Base-by-base conservation (phyloP, 495 filamentous ascomycete genomes). In the Barbatosphaeria neglecta region DNA sequence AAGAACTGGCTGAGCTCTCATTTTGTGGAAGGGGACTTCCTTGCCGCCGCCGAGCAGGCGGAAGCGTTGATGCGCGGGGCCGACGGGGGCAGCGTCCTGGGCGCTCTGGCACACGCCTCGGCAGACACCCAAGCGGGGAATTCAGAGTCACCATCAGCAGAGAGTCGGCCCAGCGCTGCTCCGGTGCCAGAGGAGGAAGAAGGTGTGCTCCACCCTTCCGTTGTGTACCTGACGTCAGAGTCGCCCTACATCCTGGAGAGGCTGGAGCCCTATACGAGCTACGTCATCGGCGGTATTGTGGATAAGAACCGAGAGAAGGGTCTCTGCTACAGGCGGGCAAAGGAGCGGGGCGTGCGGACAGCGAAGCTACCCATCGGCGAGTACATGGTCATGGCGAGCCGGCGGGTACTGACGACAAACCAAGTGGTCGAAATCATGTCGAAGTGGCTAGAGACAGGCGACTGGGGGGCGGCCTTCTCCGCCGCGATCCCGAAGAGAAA, bases 391-490 rank as follows among this genome's bases (percentile, higher is more conserved):
- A 93, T 99, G 87, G 66, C 78, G 22, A 86, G 81, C 48, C 78
- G 92, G 13, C 76, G 78, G 47, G 83, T 99, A 2, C 64, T 99
- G 37, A 79, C 88, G 6, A 94, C 89, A 11, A 97, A 97, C 56
- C 92, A 99, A 57, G 92, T 99, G 0, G 73, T 85, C 37, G 92
- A 97, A 62, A 97, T 99, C 50, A 95, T 99, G 86, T 58, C 92
- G 23, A 78, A 80, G 48, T 99, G 92, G 86, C 54, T 99, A 45
- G 86, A 95, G 51, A 71, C 75, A 22, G 82, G 84, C 0, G 83
- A 97, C 60, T 99, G 92, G 92, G 87, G 82, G 1, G 66, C 83
- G 53, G 89, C 92, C 0, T 97, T 99, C 53, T 65, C 90, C 66
- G 68, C 78, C 39, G 84, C 90, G 11, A 83, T 99, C 46, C 92